Evolutionary conservation across 495 filamentous ascomycete species (phyloP).

Genomic region (Lasiosphaeriaceae sp.): DNA sequence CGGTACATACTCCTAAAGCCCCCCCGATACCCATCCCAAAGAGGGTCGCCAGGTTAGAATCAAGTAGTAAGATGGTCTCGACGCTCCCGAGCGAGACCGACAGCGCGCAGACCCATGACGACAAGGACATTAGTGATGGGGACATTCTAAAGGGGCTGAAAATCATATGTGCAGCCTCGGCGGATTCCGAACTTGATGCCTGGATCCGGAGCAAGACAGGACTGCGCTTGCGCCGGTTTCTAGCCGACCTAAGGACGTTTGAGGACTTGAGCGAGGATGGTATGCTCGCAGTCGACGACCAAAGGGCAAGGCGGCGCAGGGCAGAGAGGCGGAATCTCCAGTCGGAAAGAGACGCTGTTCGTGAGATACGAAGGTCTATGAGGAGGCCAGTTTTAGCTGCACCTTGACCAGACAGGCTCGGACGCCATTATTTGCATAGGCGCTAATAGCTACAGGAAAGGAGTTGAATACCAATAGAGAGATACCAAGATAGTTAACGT

Average conservation of each 20-base stretch:
- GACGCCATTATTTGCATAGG: too few species aligned
- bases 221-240: conserved; percentile 39
- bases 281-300: not conserved
- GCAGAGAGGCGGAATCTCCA: conserved; percentile 7
- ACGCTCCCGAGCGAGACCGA: not conserved
- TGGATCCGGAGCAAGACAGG: conserved; percentile 44
- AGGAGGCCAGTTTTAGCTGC: not conserved
- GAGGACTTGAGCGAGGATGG: conserved; percentile 31
- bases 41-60: not conserved
- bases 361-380: not conserved
- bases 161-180: conserved; percentile 45
- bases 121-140: conserved; percentile 33
- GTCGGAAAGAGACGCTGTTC: not conserved
- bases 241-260: conserved; percentile 44
- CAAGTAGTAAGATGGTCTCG: not conserved
- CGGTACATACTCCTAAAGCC: not conserved
- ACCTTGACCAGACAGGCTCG: too few species aligned
- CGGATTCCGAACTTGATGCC: conserved; percentile 41
- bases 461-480: too few species aligned
- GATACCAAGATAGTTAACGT: too few species aligned
- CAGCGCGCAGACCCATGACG: conserved; percentile 19
- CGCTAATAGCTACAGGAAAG: too few species aligned
- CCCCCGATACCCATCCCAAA: not conserved
- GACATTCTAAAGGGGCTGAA: conserved; percentile 46
- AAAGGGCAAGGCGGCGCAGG: conserved; percentile 8